Evolutionary conservation across 352 stramenopile species (phyloP).

Genomic region (Halophytophthora polymorphica): DNA sequence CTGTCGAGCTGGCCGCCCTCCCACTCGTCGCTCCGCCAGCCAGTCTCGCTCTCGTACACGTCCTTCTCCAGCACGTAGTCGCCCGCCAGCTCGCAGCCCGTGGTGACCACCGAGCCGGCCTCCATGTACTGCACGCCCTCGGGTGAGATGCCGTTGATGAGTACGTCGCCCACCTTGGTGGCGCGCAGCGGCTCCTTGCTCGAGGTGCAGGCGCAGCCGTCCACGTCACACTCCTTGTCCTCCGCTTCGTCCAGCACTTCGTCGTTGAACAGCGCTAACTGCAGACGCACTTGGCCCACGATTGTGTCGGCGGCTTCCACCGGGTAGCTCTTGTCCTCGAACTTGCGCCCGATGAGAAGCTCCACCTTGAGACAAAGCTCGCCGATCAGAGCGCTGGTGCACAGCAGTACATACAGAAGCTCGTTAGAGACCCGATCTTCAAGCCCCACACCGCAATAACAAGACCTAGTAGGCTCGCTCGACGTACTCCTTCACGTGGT

Average conservation of each 20-base stretch:
- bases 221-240: slow-evolving; percentile 52
- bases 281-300: slow-evolving; percentile 66
- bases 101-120: slow-evolving; percentile 59
- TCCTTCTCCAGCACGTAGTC: slow-evolving; percentile 82
- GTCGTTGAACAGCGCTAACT: slow-evolving; percentile 78
- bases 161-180: slow-evolving; percentile 69
- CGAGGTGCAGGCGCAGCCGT: slow-evolving; percentile 65
- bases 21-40: slow-evolving; percentile 24
- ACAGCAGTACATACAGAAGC: neutral
- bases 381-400: slow-evolving; percentile 57
- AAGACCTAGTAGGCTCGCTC: neutral
- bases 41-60: slow-evolving; percentile 29
- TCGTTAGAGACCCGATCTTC: neutral
- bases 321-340: slow-evolving; percentile 72
- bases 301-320: slow-evolving; percentile 76
- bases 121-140: slow-evolving; percentile 71
- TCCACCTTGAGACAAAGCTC: slow-evolving; percentile 68
- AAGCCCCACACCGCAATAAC: neutral
- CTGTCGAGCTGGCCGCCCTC: slow-evolving; percentile 20
- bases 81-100: slow-evolving; percentile 55
- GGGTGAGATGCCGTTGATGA: slow-evolving; percentile 71
- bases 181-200: slow-evolving; percentile 42
- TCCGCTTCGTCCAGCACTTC: slow-evolving; percentile 68
- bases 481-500: slow-evolving; percentile 70
- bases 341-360: slow-evolving; percentile 56